A percentile compares a stretch with the other conserved stretches of the same genome.
These are phyloP conservation scores for Chernovozyma aurita DNA, from an alignment of 1,139 yeast species.

Conservation along the genomic window DNA sequence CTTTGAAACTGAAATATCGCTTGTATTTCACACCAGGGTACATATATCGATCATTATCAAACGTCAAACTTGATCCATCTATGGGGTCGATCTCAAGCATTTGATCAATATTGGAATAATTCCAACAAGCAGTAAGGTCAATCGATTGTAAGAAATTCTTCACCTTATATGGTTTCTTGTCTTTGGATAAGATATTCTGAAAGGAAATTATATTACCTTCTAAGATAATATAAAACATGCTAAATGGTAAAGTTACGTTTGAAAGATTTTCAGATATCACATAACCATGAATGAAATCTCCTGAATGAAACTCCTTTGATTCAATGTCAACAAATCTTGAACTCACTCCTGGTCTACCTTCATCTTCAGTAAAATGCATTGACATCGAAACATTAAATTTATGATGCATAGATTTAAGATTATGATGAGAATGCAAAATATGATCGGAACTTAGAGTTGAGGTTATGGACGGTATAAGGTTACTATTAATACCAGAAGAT, in stretches of 20 bases:
- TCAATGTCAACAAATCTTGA: conserved; percentile 32
- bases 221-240: conserved; percentile 38
- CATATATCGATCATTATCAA: conserved; percentile 22
- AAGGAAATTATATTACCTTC: conserved; percentile 31
- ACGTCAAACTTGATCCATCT: conserved; percentile 25
- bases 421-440: conserved; percentile 2
- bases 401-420: conserved; percentile 8
- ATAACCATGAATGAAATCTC: conserved; percentile 38
- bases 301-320: conserved; percentile 33
- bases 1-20: conserved; percentile 14
- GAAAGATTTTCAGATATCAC: conserved; percentile 25
- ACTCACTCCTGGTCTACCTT: conserved; percentile 22
- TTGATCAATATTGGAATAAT: conserved; percentile 41
- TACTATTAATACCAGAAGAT: neutral
- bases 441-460: neutral
- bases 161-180: conserved; percentile 12
- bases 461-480: neutral
- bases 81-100: conserved; percentile 33
- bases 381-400: conserved; percentile 12
- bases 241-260: conserved; percentile 27
- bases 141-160: conserved; percentile 37
- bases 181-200: conserved; percentile 24
- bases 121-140: conserved; percentile 43
- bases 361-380: conserved; percentile 31
- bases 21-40: conserved; percentile 30